A percentile compares a stretch with the other conserved stretches of the same genome.
phyloP scores from a whole-genome alignment of 1,284 basidiomycete species.

The Austroboletus olivaceoglutinosus region DNA sequence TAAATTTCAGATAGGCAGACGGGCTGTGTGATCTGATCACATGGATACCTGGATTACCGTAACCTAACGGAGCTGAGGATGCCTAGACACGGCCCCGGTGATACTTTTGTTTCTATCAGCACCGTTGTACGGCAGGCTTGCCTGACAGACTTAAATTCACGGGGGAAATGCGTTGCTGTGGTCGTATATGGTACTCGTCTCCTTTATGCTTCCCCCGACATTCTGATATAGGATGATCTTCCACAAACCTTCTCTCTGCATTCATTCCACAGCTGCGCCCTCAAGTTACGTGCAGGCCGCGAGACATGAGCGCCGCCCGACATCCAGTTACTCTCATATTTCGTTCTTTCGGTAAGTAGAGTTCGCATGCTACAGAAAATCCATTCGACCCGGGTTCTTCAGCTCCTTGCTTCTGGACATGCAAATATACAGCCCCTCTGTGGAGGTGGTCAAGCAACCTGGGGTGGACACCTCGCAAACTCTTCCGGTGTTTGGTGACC shows the following conservation, averaged over 20 bases:
- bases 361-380: not conserved
- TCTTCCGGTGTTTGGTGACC: conserved; percentile 57
- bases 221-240: conserved; percentile 18
- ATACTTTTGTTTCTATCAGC: conserved; percentile 16
- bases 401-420: conserved; percentile 60
- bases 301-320: conserved; percentile 9
- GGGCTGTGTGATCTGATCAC: conserved; percentile 11
- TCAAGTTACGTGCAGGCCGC: conserved; percentile 30
- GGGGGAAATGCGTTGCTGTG: not conserved
- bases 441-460: conserved; percentile 46
- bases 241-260: conserved; percentile 24
- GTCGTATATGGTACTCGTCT: not conserved
- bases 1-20: not conserved
- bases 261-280: conserved; percentile 16
- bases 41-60: conserved; percentile 8
- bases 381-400: not conserved
- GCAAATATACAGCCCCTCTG: conserved; percentile 56
- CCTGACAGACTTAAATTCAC: conserved; percentile 20
- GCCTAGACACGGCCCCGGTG: conserved; percentile 9
- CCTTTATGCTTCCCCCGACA: not conserved
- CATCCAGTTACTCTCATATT: conserved; percentile 37
- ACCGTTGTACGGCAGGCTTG: conserved; percentile 23
- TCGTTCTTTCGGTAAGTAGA: conserved; percentile 45
- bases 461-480: conserved; percentile 37
- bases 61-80: conserved; percentile 1